These are phyloP conservation scores for Mortierella sp. DNA, from an alignment of 371 early-diverging fungal species.

Conservation along the genomic window DNA sequence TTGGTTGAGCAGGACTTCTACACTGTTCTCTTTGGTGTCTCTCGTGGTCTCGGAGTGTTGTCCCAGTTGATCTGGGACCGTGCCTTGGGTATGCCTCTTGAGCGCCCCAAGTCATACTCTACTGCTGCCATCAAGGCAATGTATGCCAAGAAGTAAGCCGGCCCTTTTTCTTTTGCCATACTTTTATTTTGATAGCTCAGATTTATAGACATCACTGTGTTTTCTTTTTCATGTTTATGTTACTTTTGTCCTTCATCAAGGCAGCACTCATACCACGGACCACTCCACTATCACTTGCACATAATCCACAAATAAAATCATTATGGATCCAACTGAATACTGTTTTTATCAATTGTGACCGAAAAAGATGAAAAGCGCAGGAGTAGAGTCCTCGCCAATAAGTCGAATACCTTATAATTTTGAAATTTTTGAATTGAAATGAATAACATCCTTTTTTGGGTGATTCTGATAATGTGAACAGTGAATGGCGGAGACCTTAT, in stretches of 20 bases:
- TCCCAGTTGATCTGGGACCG: constrained; percentile 97
- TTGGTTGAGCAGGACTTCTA: constrained; percentile 98
- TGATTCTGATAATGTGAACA: too few species aligned
- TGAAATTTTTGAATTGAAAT: too few species aligned
- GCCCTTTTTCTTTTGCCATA: too few species aligned
- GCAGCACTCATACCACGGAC: background rate
- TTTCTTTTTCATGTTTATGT: background rate
- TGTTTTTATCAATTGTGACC: background rate
- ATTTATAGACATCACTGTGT: background rate
- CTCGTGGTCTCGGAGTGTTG: constrained; percentile 96
- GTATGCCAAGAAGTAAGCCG: constrained; percentile 38
- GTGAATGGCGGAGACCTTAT: too few species aligned
- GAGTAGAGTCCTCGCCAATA: too few species aligned
- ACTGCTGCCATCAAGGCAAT: constrained; percentile 89
- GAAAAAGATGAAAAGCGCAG: too few species aligned
- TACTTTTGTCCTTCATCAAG: background rate
- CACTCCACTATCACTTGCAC: background rate
- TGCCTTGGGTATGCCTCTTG: constrained; percentile 94
- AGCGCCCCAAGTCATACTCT: constrained; percentile 96
- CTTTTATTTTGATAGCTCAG: background rate
- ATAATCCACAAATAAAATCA: background rate
- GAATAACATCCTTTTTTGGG: too few species aligned
- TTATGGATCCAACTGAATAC: background rate
- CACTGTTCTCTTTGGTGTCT: constrained; percentile 99
- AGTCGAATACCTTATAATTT: too few species aligned